These are phyloP conservation scores for Talaromyces trachyspermus DNA, from an alignment of 495 filamentous ascomycete species.

Conservation along the genomic window DNA sequence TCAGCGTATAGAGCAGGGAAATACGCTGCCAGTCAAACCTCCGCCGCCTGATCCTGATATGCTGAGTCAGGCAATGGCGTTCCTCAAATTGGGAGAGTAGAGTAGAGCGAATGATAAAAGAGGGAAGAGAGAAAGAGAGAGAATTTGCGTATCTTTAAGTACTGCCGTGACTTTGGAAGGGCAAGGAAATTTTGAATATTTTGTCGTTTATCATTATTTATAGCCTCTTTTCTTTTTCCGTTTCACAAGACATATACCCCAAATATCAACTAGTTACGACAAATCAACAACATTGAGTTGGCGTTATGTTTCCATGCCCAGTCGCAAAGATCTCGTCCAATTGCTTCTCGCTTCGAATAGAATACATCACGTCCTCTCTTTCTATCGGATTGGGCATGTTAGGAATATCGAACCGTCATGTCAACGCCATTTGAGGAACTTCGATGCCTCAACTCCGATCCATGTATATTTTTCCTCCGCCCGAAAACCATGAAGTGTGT, in stretches of 20 bases:
- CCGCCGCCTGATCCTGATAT: slow-evolving; percentile 23
- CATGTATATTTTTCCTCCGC: slow-evolving; percentile 5
- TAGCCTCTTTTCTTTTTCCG: too few species aligned
- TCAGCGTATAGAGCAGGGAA: slow-evolving; percentile 21
- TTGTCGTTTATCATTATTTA: too few species aligned
- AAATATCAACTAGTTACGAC: background rate
- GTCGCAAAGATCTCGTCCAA: too few species aligned
- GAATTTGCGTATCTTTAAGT: too few species aligned
- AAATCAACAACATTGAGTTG: too few species aligned
- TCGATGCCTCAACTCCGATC: slow-evolving; percentile 6
- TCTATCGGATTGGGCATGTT: background rate
- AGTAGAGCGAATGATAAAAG: too few species aligned
- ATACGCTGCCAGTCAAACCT: background rate
- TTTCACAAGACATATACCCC: too few species aligned
- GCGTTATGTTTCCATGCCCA: too few species aligned
- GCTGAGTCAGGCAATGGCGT: slow-evolving; percentile 33
- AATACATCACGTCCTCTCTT: background rate
- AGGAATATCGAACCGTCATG: background rate
- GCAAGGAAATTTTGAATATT: too few species aligned
- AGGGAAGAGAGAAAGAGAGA: too few species aligned
- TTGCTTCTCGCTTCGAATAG: too few species aligned
- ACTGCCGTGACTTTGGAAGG: too few species aligned
- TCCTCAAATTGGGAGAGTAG: slow-evolving; percentile 29
- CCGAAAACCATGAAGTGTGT: background rate
- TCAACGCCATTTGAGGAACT: background rate